These are phyloP conservation scores for Arachis hypogaea DNA, from an alignment of 306 rosid genomes.

Conservation along the genomic window DNA sequence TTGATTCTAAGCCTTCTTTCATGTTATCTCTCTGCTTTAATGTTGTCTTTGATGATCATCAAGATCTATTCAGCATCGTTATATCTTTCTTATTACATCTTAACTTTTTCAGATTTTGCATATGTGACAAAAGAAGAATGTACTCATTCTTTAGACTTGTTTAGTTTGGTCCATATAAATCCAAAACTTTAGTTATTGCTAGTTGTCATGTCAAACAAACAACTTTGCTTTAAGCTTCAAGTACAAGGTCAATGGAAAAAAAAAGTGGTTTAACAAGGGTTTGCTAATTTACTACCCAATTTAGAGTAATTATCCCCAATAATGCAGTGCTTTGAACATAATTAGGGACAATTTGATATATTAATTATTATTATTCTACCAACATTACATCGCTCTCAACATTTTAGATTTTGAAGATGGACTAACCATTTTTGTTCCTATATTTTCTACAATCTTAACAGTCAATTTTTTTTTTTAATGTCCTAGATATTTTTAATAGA, in stretches of 20 bases:
- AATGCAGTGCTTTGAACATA: not conserved
- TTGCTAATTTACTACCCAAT: not conserved
- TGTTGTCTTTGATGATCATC: slow-evolving; percentile 39
- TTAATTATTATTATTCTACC: too few species aligned
- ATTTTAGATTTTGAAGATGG: too few species aligned
- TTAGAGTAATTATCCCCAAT: not conserved
- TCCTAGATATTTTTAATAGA: too few species aligned
- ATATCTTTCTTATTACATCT: slow-evolving; percentile 54
- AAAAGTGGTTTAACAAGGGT: not conserved
- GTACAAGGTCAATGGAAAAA: slow-evolving; percentile 38
- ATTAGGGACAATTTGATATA: not conserved
- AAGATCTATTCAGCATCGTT: slow-evolving; percentile 41
- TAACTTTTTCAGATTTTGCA: slow-evolving; percentile 45
- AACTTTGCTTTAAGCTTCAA: slow-evolving; percentile 42
- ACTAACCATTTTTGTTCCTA: too few species aligned
- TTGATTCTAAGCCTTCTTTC: slow-evolving; percentile 46
- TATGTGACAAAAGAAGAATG: slow-evolving; percentile 44
- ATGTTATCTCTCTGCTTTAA: slow-evolving; percentile 47
- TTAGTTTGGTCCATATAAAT: slow-evolving; percentile 33
- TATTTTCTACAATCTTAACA: too few species aligned
- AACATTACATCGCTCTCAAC: too few species aligned
- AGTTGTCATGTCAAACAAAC: slow-evolving; percentile 41
- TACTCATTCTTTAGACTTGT: slow-evolving; percentile 42
- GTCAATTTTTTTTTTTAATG: too few species aligned
- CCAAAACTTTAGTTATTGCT: slow-evolving; percentile 36